phyloP scores from a whole-genome alignment of 179 eudicot species.

The Camellia oleifera region DNA sequence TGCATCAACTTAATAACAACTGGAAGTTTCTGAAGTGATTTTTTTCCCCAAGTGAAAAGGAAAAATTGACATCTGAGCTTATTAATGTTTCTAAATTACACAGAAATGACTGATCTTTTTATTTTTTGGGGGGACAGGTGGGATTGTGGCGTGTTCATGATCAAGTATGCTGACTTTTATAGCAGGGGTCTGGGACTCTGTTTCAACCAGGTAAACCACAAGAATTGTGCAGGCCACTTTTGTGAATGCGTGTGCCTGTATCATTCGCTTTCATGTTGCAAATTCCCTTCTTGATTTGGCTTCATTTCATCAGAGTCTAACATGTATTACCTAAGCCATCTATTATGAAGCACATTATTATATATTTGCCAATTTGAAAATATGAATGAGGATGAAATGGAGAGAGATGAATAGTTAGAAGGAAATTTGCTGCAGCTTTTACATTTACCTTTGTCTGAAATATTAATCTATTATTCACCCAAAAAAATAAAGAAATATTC shows the following conservation, averaged over 20 bases:
- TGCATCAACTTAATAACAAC: neutral
- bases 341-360: neutral
- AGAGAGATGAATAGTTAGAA: neutral
- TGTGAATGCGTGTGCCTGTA: neutral
- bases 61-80: neutral
- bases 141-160: slow-evolving; percentile 96
- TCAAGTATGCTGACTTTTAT: slow-evolving; percentile 90
- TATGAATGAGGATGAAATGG: neutral
- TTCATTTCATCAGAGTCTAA: slow-evolving; percentile 2
- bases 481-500: no score
- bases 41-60: neutral
- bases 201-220: slow-evolving; percentile 67
- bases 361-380: neutral
- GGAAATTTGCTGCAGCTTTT: neutral
- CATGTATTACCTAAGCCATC: neutral
- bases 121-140: slow-evolving; percentile 41
- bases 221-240: neutral
- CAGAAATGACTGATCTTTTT: slow-evolving; percentile 3
- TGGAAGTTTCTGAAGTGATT: neutral
- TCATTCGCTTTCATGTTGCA: neutral
- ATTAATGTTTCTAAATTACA: neutral
- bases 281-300: neutral
- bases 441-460: neutral
- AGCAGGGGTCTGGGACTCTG: slow-evolving; percentile 83
- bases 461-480: no score